Conservation (phyloP, 2,329 filamentous ascomycete species). For the Claviceps quebecensis region DNA sequence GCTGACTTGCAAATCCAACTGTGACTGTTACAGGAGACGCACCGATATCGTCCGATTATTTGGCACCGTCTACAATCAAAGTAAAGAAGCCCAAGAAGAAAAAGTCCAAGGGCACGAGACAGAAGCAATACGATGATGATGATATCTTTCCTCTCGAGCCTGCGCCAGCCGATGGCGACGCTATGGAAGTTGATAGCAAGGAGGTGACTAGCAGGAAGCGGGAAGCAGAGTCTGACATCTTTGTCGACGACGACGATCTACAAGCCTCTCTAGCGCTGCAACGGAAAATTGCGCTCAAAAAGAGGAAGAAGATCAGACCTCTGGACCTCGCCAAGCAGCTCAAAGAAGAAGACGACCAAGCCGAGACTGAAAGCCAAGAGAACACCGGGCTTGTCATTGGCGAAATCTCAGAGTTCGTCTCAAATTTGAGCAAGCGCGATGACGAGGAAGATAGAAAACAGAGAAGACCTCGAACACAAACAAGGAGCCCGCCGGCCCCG, state of each 20-base stretch:
- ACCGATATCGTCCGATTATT: slow-evolving; percentile 60
- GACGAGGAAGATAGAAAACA: slow-evolving; percentile 41
- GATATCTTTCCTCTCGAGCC: slow-evolving; percentile 37
- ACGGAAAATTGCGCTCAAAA: slow-evolving; percentile 72
- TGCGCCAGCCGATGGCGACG: slow-evolving; percentile 24
- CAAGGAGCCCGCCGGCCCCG: slow-evolving; percentile 19
- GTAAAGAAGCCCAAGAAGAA: slow-evolving; percentile 94
- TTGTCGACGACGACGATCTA: slow-evolving; percentile 85
- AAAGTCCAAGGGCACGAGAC: slow-evolving; percentile 62
- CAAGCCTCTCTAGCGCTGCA: slow-evolving; percentile 77
- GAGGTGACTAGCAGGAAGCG: slow-evolving; percentile 42
- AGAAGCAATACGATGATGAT: slow-evolving; percentile 52
- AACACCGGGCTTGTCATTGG: slow-evolving; percentile 70
- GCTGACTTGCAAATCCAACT: background rate
- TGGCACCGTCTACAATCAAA: slow-evolving; percentile 76
- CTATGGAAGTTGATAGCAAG: slow-evolving; percentile 68
- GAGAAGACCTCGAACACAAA: slow-evolving; percentile 18
- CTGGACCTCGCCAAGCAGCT: slow-evolving; percentile 79
- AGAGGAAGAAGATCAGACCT: slow-evolving; percentile 72
- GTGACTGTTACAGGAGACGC: slow-evolving; percentile 10
- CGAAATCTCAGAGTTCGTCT: slow-evolving; percentile 89
- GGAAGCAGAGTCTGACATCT: slow-evolving; percentile 49
- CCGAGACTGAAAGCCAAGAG: slow-evolving; percentile 23
- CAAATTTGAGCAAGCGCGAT: slow-evolving; percentile 60
- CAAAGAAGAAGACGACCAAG: slow-evolving; percentile 35